Conservation (phyloP, 352 stramenopile genomes). For the Phytopythium cucurbitacearum region DNA sequence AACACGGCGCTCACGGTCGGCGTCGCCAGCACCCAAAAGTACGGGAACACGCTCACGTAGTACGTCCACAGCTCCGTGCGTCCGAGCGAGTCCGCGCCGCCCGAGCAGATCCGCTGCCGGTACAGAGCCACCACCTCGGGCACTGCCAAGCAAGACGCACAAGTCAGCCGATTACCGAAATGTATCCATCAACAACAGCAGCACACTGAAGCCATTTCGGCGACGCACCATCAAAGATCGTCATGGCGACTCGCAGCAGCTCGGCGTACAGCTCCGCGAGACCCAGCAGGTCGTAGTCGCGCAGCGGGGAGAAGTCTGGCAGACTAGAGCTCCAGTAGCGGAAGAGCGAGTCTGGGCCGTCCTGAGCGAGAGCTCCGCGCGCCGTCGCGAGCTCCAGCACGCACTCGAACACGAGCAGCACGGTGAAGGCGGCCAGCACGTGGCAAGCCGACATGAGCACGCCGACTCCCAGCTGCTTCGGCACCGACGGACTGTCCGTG, state of each 20-base stretch:
- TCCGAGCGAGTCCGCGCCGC: conserved; percentile 48
- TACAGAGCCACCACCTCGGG: conserved; percentile 79
- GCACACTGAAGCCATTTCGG: not conserved
- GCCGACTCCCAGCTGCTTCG: conserved; percentile 52
- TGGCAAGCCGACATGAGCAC: conserved; percentile 48
- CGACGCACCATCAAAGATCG: conserved; percentile 72
- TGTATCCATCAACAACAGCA: not conserved
- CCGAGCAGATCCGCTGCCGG: conserved; percentile 78
- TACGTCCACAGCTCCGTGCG: conserved; percentile 80
- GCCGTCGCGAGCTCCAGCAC: conserved; percentile 71
- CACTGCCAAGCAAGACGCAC: conserved; percentile 25
- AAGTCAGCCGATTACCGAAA: conserved; percentile 6
- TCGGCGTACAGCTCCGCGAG: conserved; percentile 55
- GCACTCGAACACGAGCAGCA: conserved; percentile 77
- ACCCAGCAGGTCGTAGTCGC: conserved; percentile 62
- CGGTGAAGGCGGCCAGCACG: conserved; percentile 60
- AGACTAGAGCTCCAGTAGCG: conserved; percentile 76
- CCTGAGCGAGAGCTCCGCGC: conserved; percentile 51
- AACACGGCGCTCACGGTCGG: conserved; percentile 79
- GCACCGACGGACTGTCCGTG: conserved; percentile 63
- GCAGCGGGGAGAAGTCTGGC: conserved; percentile 59
- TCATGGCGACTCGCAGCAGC: conserved; percentile 77
- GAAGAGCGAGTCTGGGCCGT: conserved; percentile 72
- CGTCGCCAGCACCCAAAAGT: conserved; percentile 84
- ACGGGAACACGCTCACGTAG: conserved; percentile 81